Evolutionary conservation across 1,284 basidiomycete genomes (phyloP).

Genomic region (Vanrija sp.): DNA sequence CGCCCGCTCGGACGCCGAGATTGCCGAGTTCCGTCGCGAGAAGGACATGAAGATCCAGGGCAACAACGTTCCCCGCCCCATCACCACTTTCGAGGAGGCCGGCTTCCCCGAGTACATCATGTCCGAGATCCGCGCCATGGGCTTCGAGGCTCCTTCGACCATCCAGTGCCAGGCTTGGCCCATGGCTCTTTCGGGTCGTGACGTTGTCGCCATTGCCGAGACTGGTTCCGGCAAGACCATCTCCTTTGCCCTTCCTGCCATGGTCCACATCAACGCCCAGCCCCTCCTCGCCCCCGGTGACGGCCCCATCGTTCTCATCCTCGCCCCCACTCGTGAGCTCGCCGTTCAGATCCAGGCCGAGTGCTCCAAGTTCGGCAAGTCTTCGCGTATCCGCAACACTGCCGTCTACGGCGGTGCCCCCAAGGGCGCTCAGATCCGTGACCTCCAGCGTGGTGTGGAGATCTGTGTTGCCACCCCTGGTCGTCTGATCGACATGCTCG

Average conservation of each 20-base stretch:
- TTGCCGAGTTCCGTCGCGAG: conserved; percentile 74
- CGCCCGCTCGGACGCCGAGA: conserved; percentile 73
- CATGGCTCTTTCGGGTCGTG: conserved; percentile 89
- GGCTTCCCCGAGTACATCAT: conserved; percentile 96
- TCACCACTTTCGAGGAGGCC: conserved; percentile 87
- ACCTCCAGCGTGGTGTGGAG: conserved; percentile 93
- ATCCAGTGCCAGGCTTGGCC: conserved; percentile 99
- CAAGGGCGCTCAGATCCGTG: conserved; percentile 96
- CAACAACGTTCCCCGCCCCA: conserved; percentile 78
- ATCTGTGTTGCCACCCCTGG: conserved; percentile 96
- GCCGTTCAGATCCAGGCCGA: conserved; percentile 99
- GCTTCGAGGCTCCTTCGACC: conserved; percentile 82
- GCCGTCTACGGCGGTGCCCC: conserved; percentile 98
- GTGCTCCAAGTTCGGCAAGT: conserved; percentile 96
- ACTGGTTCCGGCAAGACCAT: conserved; percentile 98
- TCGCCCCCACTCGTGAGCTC: conserved; percentile 96
- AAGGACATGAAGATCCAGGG: conserved; percentile 96
- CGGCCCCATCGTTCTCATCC: conserved; percentile 92
- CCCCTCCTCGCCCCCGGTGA: conserved; percentile 89
- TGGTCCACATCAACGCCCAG: conserved; percentile 99
- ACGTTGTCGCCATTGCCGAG: conserved; percentile 94
- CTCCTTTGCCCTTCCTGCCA: conserved; percentile 94
- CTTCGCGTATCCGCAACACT: conserved; percentile 94
- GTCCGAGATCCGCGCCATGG: conserved; percentile 87
- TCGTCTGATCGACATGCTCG: conserved; percentile 93